These are phyloP conservation scores for Scedosporium apiospermum DNA, from an alignment of 2,329 filamentous ascomycete species.

Conservation along the genomic window DNA sequence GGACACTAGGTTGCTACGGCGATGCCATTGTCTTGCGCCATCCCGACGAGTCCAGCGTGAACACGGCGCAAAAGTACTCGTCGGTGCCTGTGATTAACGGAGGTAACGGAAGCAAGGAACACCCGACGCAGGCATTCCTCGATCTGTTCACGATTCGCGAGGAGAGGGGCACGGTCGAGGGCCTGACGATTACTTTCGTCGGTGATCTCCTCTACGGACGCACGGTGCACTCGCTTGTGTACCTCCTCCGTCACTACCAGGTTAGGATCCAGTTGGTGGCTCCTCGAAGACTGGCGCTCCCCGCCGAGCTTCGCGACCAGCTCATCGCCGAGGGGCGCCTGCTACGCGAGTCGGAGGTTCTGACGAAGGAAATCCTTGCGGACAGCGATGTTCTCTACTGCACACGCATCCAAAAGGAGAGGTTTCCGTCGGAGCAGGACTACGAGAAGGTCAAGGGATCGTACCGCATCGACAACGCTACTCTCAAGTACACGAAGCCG, in stretches of 20 bases:
- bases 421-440: constrained; percentile 70
- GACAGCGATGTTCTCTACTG: constrained; percentile 91
- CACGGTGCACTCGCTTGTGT: constrained; percentile 89
- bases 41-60: constrained; percentile 70
- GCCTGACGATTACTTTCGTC: constrained; percentile 89
- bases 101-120: constrained; percentile 90
- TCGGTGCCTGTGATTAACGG: constrained; percentile 93
- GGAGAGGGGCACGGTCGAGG: constrained; percentile 90
- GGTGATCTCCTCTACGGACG: constrained; percentile 90
- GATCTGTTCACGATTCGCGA: constrained; percentile 98
- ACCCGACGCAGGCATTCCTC: constrained; percentile 94
- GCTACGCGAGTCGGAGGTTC: constrained; percentile 60
- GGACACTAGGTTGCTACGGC: constrained; percentile 87
- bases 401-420: constrained; percentile 92
- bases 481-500: constrained; percentile 82
- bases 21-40: constrained; percentile 96
- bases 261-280: constrained; percentile 88
- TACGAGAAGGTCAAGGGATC: constrained; percentile 84
- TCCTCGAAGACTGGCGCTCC: constrained; percentile 69
- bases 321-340: constrained; percentile 69
- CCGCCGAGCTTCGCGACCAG: constrained; percentile 61
- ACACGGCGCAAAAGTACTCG: constrained; percentile 77
- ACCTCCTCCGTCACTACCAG: constrained; percentile 91
- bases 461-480: constrained; percentile 83
- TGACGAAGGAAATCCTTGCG: constrained; percentile 81